These are phyloP conservation scores for Cicer yamashitae DNA, from an alignment of 306 rosid species.

Conservation along the genomic window DNA sequence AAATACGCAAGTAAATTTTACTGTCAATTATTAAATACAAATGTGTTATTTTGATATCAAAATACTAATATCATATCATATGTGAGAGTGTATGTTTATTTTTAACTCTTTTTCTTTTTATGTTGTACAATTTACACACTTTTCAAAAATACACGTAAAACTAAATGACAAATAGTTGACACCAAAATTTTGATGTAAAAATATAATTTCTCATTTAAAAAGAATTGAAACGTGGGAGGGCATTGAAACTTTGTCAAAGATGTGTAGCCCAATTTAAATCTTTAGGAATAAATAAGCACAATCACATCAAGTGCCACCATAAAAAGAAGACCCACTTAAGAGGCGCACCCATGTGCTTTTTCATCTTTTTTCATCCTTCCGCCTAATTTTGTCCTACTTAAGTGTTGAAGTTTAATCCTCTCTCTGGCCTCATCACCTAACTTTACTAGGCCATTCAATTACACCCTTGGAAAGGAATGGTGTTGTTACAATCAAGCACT, in stretches of 20 bases:
- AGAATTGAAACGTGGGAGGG: too few species aligned
- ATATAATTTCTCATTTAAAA: too few species aligned
- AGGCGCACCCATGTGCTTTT: constrained; percentile 52
- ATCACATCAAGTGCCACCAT: constrained; percentile 46
- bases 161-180: too few species aligned
- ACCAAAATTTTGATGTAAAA: too few species aligned
- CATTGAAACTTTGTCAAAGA: constrained; percentile 42
- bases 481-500: constrained; percentile 14
- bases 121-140: too few species aligned
- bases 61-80: too few species aligned
- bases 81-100: too few species aligned
- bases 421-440: constrained; percentile 34
- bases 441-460: constrained; percentile 33
- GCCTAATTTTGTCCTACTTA: constrained; percentile 35
- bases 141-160: too few species aligned
- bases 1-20: too few species aligned
- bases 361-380: constrained; percentile 26
- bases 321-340: constrained; percentile 49
- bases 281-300: constrained; percentile 3
- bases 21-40: too few species aligned
- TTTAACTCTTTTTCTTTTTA: too few species aligned
- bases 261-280: constrained; percentile 43
- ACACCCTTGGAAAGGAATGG: not conserved
- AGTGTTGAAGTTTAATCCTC: not conserved
- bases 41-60: too few species aligned